Evolutionary conservation across 805 yeast genomes (phyloP), one percentile per base, ranked within the genome.

Genomic region (Wickerhamiella hasegawae): DNA sequence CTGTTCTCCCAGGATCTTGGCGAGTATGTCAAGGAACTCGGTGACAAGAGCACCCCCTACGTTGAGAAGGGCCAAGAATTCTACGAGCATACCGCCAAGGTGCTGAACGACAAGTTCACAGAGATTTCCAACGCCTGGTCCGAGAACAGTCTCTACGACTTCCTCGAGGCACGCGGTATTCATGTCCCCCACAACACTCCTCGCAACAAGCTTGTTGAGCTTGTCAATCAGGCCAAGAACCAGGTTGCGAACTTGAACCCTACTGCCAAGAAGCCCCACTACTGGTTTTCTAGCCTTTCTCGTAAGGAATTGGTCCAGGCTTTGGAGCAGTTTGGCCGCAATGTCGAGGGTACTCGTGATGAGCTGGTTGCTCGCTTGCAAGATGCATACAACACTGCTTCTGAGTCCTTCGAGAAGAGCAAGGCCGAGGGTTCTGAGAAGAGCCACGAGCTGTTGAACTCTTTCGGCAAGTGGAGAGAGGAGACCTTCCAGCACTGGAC

Each of bases 251-350:
- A 57, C 34, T 38, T 48, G 21, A 44, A 53, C 32, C 56, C 62
- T 3, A 69, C 69, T 37, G 64, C 71, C 5, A 71, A 29, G 11
- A 19, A 14, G 10, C 31, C 31, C 11, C 16, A n/a, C 5, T 65
- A 68, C 66, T 54, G 70, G 38, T 73, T 71, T 48, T 58, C 65
- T 9, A 44, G 59, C 22, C 75, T 82, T 82, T 55, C 65, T 17
- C 48, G 53, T 6, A 63, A 62, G 6, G 70, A 68, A 33, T 52
- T 76, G 39, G 55, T 58, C 40, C 45, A 52, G 12, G 71, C 76
- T 71, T 56, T 76, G 38, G 47, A 57, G 24, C 57, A 64, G 27
- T 55, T 65, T 41, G 67, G 65, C 15, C 53, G 54, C 39, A 48
- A 53, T 32, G 53, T 59, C 16, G 52, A 51, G 21, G 69, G 63